Evolutionary conservation across 106 monocot genomes (phyloP).

Genomic region (Ottelia alismoides): DNA sequence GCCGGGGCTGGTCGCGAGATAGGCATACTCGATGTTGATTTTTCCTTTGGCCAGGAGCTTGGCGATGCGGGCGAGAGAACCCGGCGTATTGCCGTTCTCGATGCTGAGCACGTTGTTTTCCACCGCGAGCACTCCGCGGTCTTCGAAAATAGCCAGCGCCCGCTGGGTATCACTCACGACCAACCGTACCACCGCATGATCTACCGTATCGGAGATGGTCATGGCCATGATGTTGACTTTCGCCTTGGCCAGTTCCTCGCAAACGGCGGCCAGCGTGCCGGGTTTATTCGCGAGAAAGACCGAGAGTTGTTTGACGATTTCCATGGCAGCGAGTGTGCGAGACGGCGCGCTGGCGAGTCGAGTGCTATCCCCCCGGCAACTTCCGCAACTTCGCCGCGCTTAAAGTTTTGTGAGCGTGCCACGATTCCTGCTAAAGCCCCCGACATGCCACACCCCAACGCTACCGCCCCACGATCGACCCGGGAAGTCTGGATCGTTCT

Average conservation of each 20-base stretch:
- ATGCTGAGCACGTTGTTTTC: background rate
- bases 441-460: too few relatives aligned
- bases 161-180: background rate
- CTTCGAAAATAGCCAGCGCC: background rate
- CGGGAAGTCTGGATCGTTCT: too few relatives aligned
- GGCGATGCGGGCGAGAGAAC: background rate
- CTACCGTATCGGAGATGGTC: background rate
- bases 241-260: background rate
- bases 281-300: background rate
- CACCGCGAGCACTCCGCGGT: background rate
- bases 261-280: background rate
- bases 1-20: background rate
- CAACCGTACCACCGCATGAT: background rate
- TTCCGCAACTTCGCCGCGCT: too few relatives aligned
- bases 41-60: background rate
- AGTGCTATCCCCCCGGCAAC: too few relatives aligned
- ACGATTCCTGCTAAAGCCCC: too few relatives aligned
- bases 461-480: too few relatives aligned
- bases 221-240: background rate
- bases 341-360: too few relatives aligned
- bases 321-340: too few relatives aligned
- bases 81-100: background rate
- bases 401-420: too few relatives aligned
- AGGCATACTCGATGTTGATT: background rate
- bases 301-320: background rate